Conservation (phyloP, 495 filamentous ascomycete species). For the Corynascus novoguineensis region DNA sequence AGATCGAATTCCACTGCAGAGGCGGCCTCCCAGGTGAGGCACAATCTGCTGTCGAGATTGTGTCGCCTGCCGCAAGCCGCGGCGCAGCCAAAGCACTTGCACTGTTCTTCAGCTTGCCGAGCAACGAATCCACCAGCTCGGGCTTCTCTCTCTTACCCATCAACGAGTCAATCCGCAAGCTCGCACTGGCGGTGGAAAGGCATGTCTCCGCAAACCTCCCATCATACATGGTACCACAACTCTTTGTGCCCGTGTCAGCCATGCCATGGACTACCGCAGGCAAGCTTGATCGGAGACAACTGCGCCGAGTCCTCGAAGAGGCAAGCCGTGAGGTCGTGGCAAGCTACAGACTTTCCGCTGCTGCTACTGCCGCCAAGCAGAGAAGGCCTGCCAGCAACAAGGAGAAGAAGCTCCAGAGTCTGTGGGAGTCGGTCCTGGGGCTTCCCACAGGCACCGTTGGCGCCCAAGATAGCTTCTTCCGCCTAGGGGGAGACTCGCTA, state of each 20-base stretch:
- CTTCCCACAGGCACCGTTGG: conserved; percentile 33
- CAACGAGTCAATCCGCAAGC: conserved; percentile 1
- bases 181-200: conserved; percentile 19
- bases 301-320: conserved; percentile 18
- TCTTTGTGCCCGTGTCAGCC: conserved; percentile 46
- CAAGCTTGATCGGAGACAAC: conserved; percentile 42
- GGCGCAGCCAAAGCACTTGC: conserved; percentile 17
- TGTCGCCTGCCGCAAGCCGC: conserved; percentile 3
- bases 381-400: conserved; percentile 17
- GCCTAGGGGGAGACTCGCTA: conserved; percentile 47
- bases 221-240: conserved; percentile 51
- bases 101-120: conserved; percentile 17
- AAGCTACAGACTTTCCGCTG: conserved; percentile 13
- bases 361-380: background rate
- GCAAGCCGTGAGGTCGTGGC: conserved; percentile 6
- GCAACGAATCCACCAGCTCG: background rate
- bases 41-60: conserved; percentile 18
- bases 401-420: conserved; percentile 36
- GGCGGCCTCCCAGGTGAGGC: conserved; percentile 20
- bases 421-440: conserved; percentile 44
- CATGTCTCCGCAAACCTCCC: background rate
- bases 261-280: conserved; percentile 49
- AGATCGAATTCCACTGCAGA: conserved; percentile 50
- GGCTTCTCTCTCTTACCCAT: conserved; percentile 16
- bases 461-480: conserved; percentile 41